phyloP scores from a whole-genome alignment of 225 moss, liverwort and hornwort species.

The Sphagnum contortum region DNA sequence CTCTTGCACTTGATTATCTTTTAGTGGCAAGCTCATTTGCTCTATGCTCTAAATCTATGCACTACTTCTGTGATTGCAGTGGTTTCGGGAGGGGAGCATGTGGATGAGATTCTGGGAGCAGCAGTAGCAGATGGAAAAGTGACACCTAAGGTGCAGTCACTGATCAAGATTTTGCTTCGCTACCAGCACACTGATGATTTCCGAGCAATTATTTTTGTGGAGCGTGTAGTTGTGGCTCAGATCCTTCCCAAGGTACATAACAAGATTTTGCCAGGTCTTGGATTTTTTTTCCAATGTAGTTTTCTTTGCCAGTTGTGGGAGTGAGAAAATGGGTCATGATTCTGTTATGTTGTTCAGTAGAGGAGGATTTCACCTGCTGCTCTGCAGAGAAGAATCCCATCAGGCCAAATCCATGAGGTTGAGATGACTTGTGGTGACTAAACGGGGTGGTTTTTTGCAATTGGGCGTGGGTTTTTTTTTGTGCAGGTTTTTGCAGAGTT shows the following conservation, averaged over 20 bases:
- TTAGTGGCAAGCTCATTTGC: not conserved
- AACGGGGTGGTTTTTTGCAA: too few relatives aligned
- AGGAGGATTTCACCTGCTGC: too few relatives aligned
- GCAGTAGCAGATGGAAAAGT: constrained; percentile 99
- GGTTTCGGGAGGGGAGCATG: constrained; percentile 97
- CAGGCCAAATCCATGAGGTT: too few relatives aligned
- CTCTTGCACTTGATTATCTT: not conserved
- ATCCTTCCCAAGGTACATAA: constrained; percentile 74
- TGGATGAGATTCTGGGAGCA: constrained; percentile 96
- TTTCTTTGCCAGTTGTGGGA: too few relatives aligned
- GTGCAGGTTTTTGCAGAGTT: constrained; percentile 98
- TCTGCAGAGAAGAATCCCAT: too few relatives aligned
- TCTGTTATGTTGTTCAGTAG: too few relatives aligned
- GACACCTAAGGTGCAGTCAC: constrained; percentile 96
- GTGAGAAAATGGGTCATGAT: too few relatives aligned
- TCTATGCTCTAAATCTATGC: too few relatives aligned
- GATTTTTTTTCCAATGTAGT: too few relatives aligned
- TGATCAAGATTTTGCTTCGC: constrained; percentile 85
- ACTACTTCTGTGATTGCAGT: constrained; percentile 33
- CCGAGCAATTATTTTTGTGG: constrained; percentile 97
- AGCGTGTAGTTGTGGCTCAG: constrained; percentile 93
- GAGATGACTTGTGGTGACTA: too few relatives aligned
- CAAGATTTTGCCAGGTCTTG: not conserved
- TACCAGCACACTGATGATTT: constrained; percentile 99
- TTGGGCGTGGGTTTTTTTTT: not conserved